Conservation (phyloP, 495 filamentous ascomycete species). For the Aspergillus leporis region DNA sequence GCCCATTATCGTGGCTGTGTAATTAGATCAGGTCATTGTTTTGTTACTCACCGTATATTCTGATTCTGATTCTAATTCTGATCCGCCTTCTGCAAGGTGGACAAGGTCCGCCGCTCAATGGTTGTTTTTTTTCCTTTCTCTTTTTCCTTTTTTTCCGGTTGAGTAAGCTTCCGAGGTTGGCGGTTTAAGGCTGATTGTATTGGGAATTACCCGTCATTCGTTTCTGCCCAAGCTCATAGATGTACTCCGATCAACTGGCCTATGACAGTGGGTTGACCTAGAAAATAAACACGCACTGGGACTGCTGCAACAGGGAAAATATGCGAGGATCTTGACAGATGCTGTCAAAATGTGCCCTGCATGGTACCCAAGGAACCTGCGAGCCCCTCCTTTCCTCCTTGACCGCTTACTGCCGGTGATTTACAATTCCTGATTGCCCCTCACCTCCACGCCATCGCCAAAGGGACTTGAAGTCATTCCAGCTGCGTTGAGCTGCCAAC, state of each 20-base stretch:
- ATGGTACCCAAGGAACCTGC: constrained; percentile 14
- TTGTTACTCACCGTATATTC: constrained; percentile 28
- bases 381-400: constrained; percentile 18
- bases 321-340: constrained; percentile 18
- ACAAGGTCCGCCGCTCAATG: constrained; percentile 20
- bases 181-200: constrained; percentile 11
- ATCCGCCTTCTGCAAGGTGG: constrained; percentile 20
- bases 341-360: constrained; percentile 13
- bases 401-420: constrained; percentile 23
- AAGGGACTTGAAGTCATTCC: constrained; percentile 3
- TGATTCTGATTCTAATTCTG: neutral
- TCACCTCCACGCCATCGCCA: constrained; percentile 5
- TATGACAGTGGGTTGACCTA: constrained; percentile 10
- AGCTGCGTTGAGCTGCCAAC: constrained; percentile 16
- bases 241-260: constrained; percentile 7
- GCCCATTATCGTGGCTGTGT: constrained; percentile 16
- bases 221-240: constrained; percentile 29
- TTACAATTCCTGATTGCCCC: constrained; percentile 10
- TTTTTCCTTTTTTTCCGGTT: neutral
- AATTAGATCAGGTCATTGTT: constrained; percentile 13
- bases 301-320: constrained; percentile 15
- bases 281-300: constrained; percentile 23
- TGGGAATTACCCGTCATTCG: constrained; percentile 11
- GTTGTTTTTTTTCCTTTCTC: neutral
- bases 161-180: constrained; percentile 7